Evolutionary conservation across 2,329 filamentous ascomycete species (phyloP).

Genomic region (Fonsecaea erecta): DNA sequence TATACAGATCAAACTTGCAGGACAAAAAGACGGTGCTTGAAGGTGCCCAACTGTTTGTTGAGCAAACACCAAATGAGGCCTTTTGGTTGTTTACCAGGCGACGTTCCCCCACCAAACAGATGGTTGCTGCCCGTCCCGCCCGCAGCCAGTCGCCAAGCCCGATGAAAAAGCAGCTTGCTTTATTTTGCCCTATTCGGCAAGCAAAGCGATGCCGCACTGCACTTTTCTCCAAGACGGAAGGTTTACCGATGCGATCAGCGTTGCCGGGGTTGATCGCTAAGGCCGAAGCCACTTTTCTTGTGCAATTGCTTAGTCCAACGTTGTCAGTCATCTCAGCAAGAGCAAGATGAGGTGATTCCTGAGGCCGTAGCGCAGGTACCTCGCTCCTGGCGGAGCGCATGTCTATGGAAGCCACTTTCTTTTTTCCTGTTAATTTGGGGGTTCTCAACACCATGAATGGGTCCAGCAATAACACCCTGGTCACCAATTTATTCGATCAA

Average conservation of each 20-base stretch:
- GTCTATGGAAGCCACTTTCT: too few species aligned
- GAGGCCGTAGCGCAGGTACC: too few species aligned
- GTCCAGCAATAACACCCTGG: too few species aligned
- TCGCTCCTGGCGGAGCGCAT: too few species aligned
- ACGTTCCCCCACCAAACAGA: slow-evolving; percentile 3
- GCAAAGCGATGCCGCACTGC: neutral
- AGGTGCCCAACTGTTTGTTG: neutral
- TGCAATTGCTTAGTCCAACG: neutral
- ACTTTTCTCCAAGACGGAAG: neutral
- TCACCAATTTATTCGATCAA: too few species aligned
- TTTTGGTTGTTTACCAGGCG: slow-evolving; percentile 5
- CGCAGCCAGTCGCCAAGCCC: neutral
- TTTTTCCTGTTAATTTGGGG: too few species aligned
- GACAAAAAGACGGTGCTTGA: neutral
- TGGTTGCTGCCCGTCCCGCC: neutral
- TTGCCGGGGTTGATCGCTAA: neutral
- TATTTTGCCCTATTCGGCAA: neutral
- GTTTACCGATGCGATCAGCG: neutral
- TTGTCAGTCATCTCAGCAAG: neutral
- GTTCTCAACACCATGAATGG: too few species aligned
- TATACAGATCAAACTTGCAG: neutral
- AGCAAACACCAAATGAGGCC: neutral
- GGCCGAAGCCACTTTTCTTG: neutral
- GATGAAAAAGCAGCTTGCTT: neutral
- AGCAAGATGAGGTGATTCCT: neutral